phyloP scores from a whole-genome alignment of 1,139 yeast genomes.

The Scheffersomyces illinoinensis region DNA sequence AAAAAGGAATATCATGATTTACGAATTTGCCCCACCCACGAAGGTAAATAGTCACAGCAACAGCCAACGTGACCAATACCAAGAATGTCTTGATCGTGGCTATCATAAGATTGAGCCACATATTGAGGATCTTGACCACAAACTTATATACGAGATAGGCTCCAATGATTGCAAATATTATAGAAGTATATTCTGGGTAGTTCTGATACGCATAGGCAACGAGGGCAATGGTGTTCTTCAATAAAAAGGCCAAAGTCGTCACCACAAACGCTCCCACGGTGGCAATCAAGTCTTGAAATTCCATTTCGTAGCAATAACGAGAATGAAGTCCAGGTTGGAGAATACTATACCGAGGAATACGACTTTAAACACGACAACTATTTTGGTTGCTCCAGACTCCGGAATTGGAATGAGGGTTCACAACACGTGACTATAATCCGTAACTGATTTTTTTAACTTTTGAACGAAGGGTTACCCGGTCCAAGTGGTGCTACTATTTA shows the following conservation, averaged over 20 bases:
- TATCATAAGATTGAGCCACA: slow-evolving; percentile 29
- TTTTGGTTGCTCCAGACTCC: background rate
- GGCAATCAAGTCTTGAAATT: slow-evolving; percentile 7
- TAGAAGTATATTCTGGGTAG: slow-evolving; percentile 28
- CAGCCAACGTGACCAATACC: slow-evolving; percentile 7
- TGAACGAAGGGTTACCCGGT: slow-evolving; percentile 4
- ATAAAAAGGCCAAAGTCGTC: slow-evolving; percentile 13
- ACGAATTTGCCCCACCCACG: slow-evolving; percentile 15
- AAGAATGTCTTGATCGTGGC: slow-evolving; percentile 21
- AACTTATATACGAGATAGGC: slow-evolving; percentile 24
- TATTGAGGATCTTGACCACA: slow-evolving; percentile 17
- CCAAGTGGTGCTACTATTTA: background rate
- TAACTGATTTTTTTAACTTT: slow-evolving; percentile 15
- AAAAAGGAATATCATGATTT: slow-evolving; percentile 11
- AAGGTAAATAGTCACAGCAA: slow-evolving; percentile 14
- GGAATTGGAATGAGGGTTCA: background rate
- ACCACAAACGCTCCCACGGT: slow-evolving; percentile 9
- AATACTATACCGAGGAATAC: background rate
- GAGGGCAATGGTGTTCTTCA: slow-evolving; percentile 15
- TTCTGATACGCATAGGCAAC: slow-evolving; percentile 16
- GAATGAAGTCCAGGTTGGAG: background rate
- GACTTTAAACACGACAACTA: no score
- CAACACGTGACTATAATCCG: background rate
- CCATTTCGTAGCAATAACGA: slow-evolving; percentile 1
- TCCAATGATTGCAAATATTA: slow-evolving; percentile 17